phyloP scores from a whole-genome alignment of 2,329 filamentous ascomycete species.

The Venturia oleaginea region DNA sequence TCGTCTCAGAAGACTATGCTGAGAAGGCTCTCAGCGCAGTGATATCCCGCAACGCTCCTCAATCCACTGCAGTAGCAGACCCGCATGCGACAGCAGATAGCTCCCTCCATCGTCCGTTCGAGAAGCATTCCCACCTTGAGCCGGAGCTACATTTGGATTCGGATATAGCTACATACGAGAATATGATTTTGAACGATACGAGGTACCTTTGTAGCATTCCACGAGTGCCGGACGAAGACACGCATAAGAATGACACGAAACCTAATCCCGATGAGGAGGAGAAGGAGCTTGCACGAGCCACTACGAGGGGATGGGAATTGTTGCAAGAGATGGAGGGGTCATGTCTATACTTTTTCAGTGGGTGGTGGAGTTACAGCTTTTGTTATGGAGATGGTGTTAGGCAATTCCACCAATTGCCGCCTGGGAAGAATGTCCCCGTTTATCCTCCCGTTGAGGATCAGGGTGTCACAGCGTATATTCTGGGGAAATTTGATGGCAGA shows the following conservation, averaged over 20 bases:
- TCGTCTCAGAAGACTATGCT: conserved; percentile 63
- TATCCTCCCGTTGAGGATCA: conserved; percentile 71
- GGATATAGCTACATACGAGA: conserved; percentile 49
- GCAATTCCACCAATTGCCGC: conserved; percentile 79
- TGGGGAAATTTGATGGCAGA: conserved; percentile 51
- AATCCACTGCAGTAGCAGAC: conserved; percentile 21
- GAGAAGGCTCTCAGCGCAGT: conserved; percentile 43
- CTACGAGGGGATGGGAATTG: conserved; percentile 69
- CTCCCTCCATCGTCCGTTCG: conserved; percentile 12
- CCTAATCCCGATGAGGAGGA: conserved; percentile 55
- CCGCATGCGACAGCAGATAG: conserved; percentile 18
- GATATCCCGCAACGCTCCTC: neutral
- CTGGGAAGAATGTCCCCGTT: conserved; percentile 54
- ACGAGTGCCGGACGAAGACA: conserved; percentile 17
- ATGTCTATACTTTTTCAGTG: conserved; percentile 75
- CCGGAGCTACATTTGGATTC: conserved; percentile 15
- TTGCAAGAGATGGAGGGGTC: conserved; percentile 66
- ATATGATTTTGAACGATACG: conserved; percentile 60
- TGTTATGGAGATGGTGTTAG: conserved; percentile 82
- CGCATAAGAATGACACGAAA: conserved; percentile 45
- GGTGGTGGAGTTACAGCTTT: conserved; percentile 96
- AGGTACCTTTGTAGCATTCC: conserved; percentile 83
- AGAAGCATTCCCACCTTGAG: conserved; percentile 8
- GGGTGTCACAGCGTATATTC: conserved; percentile 63
- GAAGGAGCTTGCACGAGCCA: conserved; percentile 69